Conservation (phyloP, 2,329 filamentous ascomycete species). For the Arthrobotrys iridis region DNA sequence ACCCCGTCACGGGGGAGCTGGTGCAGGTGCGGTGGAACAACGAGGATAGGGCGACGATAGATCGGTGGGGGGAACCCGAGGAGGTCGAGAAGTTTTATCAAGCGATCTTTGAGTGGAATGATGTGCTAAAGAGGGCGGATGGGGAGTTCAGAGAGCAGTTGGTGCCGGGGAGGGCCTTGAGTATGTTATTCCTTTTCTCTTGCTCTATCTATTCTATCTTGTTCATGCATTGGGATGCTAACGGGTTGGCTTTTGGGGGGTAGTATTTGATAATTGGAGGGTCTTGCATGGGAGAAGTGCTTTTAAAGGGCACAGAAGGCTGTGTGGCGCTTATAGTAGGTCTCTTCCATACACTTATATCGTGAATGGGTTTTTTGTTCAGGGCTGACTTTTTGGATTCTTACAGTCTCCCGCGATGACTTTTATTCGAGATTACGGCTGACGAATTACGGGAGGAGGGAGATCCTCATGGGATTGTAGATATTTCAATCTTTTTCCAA, state of each 20-base stretch:
- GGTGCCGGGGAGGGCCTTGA: slow-evolving; percentile 77
- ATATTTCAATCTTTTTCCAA: too few relatives aligned
- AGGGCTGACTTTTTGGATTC: slow-evolving; percentile 36
- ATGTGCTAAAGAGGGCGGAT: slow-evolving; percentile 72
- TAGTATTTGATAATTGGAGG: slow-evolving; percentile 96
- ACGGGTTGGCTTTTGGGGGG: too few relatives aligned
- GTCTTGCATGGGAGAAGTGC: slow-evolving; percentile 85
- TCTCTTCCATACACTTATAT: too few relatives aligned
- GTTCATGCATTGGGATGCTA: too few relatives aligned
- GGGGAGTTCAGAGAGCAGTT: slow-evolving; percentile 84
- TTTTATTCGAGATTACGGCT: slow-evolving; percentile 79
- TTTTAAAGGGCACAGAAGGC: slow-evolving; percentile 83
- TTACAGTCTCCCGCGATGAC: slow-evolving; percentile 79
- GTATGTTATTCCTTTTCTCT: slow-evolving; percentile 65
- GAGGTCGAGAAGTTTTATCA: slow-evolving; percentile 75
- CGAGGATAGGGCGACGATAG: slow-evolving; percentile 79
- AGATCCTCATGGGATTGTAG: slow-evolving; percentile 57
- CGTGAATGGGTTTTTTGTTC: background rate
- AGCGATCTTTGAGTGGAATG: slow-evolving; percentile 78
- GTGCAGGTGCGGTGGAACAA: slow-evolving; percentile 90
- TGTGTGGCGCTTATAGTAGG: slow-evolving; percentile 91
- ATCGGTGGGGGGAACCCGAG: slow-evolving; percentile 65
- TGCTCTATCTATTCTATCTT: slow-evolving; percentile 50
- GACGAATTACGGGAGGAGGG: slow-evolving; percentile 68
- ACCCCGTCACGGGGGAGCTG: slow-evolving; percentile 64